Base-by-base conservation (phyloP, 2,329 filamentous ascomycete species). In the Arthrocladium fulminans region DNA sequence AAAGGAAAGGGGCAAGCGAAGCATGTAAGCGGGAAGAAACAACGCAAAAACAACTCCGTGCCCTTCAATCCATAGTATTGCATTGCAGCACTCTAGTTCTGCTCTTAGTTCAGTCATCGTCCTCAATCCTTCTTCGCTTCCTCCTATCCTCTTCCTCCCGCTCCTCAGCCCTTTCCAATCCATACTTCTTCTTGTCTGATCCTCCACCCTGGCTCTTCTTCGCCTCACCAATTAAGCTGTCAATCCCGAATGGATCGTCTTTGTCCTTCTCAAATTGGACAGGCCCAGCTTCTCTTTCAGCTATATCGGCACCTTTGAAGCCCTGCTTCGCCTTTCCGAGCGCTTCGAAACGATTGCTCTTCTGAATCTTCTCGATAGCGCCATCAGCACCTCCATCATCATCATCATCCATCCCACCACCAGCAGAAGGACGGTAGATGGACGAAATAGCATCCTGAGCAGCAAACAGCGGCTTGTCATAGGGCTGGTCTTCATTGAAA, bases 401-500 rank as follows among this genome's bases (percentile, higher is more conserved):
- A 15, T 86, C 84, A 13, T 81, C 83, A 38, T 88, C 86, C 43
- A 83, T 84, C 60, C 83, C 79, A 49, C 83, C 81, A 37, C 76
- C 74, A 20, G 84, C 79, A 19, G 79, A 79, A 1, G 90, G 88
- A 27, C 88, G 79, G 67, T 98, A 98, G 57, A 98, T 97, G 65
- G 83, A 90, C 69, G 80, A 92, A 60, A 96, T 88, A 7, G 88
- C 90, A 63, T 97, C 90, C 64, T 96, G 88, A 12, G 92, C 90
- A 1, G 89, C 89, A 64, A 98, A 98, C 6, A 98, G 73, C 17
- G 92, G 92, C 69, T 97, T 97, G 66, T 97, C 92, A 70, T 97
- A 98, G 0, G 83, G 81, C 62, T 98, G 92, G 65, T 98, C 92
- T 66, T 98, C 92, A 66, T 98, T 98, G 75, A 96, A 88, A 0